A percentile compares a stretch with the other conserved stretches of the same genome.
These are phyloP conservation scores for Oenanthe javanica DNA, from an alignment of 140 eudicot species.

Conservation along the genomic window DNA sequence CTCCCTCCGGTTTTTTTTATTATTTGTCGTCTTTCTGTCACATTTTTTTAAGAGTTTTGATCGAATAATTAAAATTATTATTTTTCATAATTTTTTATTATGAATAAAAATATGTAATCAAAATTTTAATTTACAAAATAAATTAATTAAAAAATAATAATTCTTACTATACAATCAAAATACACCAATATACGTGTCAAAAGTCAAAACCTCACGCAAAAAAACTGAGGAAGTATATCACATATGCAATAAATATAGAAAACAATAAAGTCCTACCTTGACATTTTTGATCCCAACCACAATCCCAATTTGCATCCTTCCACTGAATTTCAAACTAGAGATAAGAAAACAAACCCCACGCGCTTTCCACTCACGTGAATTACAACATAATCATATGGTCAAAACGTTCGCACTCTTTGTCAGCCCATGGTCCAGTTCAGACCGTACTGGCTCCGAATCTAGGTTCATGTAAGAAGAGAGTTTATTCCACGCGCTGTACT, in stretches of 20 bases:
- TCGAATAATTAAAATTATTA: no score
- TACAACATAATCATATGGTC: neutral
- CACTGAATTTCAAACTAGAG: slow-evolving; percentile 6
- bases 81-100: no score
- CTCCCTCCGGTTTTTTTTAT: no score
- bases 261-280: neutral
- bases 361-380: neutral
- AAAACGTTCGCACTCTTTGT: neutral
- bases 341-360: neutral
- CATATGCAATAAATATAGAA: neutral
- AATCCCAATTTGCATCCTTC: neutral
- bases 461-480: neutral
- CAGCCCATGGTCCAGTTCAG: neutral
- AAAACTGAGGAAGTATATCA: no score
- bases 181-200: no score
- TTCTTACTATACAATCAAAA: no score
- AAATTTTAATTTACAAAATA: no score
- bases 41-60: no score
- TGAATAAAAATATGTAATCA: no score
- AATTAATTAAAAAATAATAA: no score
- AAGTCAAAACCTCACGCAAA: no score
- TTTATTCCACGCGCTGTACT: neutral
- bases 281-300: slow-evolving; percentile 5
- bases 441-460: neutral
- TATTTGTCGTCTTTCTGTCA: no score